A percentile compares a stretch with the other conserved stretches of the same genome.
Evolutionary conservation across 345 rosid species (phyloP).

Genomic region (Rhodomyrtus tomentosa): DNA sequence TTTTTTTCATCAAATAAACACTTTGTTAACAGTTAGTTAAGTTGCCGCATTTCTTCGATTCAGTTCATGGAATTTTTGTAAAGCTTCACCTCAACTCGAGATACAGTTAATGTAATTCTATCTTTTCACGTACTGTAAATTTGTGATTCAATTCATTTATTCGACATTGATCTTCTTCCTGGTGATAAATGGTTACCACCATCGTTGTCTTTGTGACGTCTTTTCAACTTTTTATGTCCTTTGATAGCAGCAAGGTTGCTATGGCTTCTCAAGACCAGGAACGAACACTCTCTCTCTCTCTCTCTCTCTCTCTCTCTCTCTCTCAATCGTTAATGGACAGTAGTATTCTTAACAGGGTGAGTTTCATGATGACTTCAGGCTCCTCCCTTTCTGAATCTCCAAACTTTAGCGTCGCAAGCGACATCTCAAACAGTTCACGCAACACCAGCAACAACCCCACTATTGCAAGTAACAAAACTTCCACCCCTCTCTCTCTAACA

Average conservation of each 20-base stretch:
- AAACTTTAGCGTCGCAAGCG: neutral
- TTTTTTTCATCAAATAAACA: constrained; percentile 22
- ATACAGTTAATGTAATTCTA: neutral
- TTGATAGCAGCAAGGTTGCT: neutral
- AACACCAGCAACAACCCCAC: neutral
- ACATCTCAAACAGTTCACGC: neutral
- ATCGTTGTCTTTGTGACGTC: neutral
- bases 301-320: neutral
- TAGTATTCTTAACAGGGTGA: neutral
- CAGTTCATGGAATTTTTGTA: constrained; percentile 4
- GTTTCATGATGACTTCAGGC: neutral
- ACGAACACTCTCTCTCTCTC: neutral
- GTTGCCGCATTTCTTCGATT: neutral
- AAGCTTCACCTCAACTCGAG: neutral
- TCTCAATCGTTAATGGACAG: neutral
- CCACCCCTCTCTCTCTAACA: neutral
- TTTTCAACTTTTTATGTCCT: neutral
- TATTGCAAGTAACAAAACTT: neutral
- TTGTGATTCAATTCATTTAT: neutral
- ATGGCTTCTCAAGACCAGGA: neutral
- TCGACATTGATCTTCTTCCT: neutral
- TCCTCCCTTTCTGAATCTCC: neutral
- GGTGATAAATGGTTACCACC: neutral
- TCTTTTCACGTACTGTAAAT: neutral
- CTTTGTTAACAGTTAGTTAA: constrained; percentile 6